Base-by-base conservation (phyloP, 1,284 basidiomycete genomes). In the Leccinum cinnamomeum region DNA sequence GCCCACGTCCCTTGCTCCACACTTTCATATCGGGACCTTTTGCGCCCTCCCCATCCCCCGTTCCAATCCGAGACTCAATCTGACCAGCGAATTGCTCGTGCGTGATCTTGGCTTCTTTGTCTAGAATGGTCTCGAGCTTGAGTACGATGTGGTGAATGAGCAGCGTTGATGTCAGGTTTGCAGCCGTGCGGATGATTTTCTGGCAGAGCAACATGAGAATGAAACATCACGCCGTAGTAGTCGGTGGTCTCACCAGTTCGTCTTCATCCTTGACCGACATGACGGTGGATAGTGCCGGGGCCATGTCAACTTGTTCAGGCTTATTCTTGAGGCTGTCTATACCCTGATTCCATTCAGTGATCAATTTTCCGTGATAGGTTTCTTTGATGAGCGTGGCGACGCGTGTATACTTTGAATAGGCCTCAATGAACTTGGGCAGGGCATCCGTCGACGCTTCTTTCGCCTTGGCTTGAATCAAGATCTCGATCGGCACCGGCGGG, bases 241-340 rank as follows among this genome's bases (percentile, higher is more conserved):
- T 20, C 4, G 33, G n/a, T 41, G 48, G 35, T 79, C 90, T 66
- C 67, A 95, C 95, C 61, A 95, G 72, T 74, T 98, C 97, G 35
- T 97, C 94, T 14, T 89, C 87, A 69, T 98, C 96, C 76, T 98
- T 98, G 30, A 89, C 84, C 0, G 91, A 89, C 80, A 97, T 87
- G 58, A 95, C 81, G 0, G 89, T 79, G 0, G 94, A 92, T 16
- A 98, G 78, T 0, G 90, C 86, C 2, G 86, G 77, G 0, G 87
- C 81, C 72, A 97, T 90, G 72, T 98, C 96, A 30, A 91, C 80
- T 28, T 89, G 74, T 66, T 95, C 89, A 10, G 94, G 86, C 69
- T 87, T 88, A 10, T 75, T 78, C 7, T 77, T 69, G n/a, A 83
- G 76, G 12, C 79, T 81, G 7, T 77, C 77, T 16, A 89, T 76